Conservation (phyloP, 352 stramenopile species). For the Phytophthora palmivora region DNA sequence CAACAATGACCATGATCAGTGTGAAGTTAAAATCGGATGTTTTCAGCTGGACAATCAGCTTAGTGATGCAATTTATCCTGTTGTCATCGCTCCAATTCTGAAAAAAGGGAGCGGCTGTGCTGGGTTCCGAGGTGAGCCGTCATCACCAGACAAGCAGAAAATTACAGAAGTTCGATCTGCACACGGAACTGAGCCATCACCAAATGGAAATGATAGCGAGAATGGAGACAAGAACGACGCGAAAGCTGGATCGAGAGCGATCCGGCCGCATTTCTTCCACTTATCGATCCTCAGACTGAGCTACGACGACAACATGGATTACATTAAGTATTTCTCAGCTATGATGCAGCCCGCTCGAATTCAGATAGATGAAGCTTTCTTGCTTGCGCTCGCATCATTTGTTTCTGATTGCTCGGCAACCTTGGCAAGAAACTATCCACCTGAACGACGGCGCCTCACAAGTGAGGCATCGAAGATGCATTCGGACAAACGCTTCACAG, state of each 20-base stretch:
- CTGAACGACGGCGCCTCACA: slow-evolving; percentile 27
- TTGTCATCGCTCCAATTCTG: slow-evolving; percentile 80
- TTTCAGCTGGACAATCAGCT: slow-evolving; percentile 90
- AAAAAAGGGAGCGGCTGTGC: slow-evolving; percentile 40
- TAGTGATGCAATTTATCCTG: slow-evolving; percentile 74
- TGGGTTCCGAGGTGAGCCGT: slow-evolving; percentile 29
- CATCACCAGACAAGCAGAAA: slow-evolving; percentile 36
- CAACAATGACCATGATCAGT: slow-evolving; percentile 78
- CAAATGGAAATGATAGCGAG: slow-evolving; percentile 17
- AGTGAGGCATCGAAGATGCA: slow-evolving; percentile 33
- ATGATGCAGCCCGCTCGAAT: slow-evolving; percentile 74
- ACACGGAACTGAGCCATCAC: slow-evolving; percentile 23
- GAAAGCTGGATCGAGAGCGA: slow-evolving; percentile 21
- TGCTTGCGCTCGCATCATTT: slow-evolving; percentile 35
- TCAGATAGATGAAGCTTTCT: slow-evolving; percentile 44
- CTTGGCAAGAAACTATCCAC: slow-evolving; percentile 32
- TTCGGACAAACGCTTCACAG: slow-evolving; percentile 32
- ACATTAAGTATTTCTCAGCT: slow-evolving; percentile 87
- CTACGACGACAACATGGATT: slow-evolving; percentile 87
- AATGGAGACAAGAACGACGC: slow-evolving; percentile 22
- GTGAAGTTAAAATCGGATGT: slow-evolving; percentile 83
- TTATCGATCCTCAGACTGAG: slow-evolving; percentile 78
- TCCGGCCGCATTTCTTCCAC: slow-evolving; percentile 67
- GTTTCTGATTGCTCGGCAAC: slow-evolving; percentile 27
- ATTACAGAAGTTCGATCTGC: slow-evolving; percentile 32